Percentiles rank a stretch among this genome's conserved stretches.
These are phyloP conservation scores for Camillea tinctor DNA, from an alignment of 2,329 filamentous ascomycete species.

Conservation along the genomic window DNA sequence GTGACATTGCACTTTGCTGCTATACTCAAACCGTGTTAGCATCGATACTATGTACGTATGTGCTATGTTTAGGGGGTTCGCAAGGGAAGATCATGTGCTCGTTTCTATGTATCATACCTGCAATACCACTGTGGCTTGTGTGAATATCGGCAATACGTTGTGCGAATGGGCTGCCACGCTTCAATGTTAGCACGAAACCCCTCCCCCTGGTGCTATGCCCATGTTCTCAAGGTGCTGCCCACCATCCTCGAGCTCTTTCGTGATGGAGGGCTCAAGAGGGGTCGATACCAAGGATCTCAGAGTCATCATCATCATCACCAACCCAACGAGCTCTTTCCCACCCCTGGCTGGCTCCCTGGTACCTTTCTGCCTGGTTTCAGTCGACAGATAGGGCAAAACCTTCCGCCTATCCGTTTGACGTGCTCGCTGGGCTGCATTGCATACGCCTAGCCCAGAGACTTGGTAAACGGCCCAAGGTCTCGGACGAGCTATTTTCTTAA, in stretches of 20 bases:
- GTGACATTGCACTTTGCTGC: neutral
- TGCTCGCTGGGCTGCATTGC: neutral
- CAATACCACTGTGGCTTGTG: neutral
- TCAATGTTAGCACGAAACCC: slow-evolving; percentile 11
- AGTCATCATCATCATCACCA: neutral
- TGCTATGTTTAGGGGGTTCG: neutral
- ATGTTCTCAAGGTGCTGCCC: slow-evolving; percentile 20
- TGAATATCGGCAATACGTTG: neutral
- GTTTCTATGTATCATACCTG: neutral
- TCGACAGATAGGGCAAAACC: neutral
- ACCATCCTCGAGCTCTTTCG: slow-evolving; percentile 11
- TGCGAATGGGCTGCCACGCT: neutral
- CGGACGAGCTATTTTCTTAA: neutral
- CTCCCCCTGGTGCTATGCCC: slow-evolving; percentile 7
- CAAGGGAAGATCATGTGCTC: neutral
- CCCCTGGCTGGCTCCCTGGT: neutral
- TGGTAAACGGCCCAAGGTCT: neutral
- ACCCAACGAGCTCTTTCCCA: neutral
- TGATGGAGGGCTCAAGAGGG: slow-evolving; percentile 16
- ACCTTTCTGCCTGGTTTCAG: neutral
- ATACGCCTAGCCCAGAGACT: neutral
- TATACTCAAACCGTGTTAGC: neutral
- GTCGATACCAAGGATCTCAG: slow-evolving; percentile 1
- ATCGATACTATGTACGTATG: neutral
- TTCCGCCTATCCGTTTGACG: neutral